Conservation (phyloP, 2,329 filamentous ascomycete species). For the Colletotrichum lupini region DNA sequence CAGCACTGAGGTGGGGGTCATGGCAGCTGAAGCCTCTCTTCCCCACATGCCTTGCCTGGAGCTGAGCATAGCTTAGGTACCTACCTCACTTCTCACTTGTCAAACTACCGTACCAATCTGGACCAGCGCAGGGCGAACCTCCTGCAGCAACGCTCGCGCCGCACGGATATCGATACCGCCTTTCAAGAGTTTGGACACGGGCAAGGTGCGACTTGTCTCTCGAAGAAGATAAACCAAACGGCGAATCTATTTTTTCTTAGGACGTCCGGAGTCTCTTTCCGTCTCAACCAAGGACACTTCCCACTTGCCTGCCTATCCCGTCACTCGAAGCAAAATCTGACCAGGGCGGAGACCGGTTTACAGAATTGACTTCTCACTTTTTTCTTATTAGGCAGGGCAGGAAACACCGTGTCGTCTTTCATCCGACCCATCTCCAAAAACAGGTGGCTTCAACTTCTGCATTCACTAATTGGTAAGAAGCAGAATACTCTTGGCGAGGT, state of each 20-base stretch:
- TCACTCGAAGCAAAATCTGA: background rate
- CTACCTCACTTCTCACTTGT: no score
- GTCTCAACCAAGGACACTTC: background rate
- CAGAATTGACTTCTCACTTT: background rate
- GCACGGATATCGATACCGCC: background rate
- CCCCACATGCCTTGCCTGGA: background rate
- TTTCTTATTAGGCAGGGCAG: background rate
- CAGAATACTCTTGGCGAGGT: background rate
- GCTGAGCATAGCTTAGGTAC: background rate
- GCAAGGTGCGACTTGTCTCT: background rate
- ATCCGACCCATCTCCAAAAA: background rate
- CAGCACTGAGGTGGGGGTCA: background rate
- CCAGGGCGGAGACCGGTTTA: background rate
- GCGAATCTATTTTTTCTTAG: background rate
- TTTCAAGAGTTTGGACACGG: background rate
- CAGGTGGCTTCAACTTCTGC: constrained; percentile 18
- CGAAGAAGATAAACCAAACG: background rate
- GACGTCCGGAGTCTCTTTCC: background rate
- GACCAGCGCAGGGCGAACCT: background rate
- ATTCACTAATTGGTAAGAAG: background rate
- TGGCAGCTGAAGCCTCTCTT: background rate
- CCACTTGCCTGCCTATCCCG: no score
- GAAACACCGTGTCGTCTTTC: constrained; percentile 27
- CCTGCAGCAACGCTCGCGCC: constrained; percentile 11
- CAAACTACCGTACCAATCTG: background rate